Evolutionary conservation across 805 yeast species (phyloP), one percentile per base, ranked within the genome.

Genomic region (Candida ortonii): DNA sequence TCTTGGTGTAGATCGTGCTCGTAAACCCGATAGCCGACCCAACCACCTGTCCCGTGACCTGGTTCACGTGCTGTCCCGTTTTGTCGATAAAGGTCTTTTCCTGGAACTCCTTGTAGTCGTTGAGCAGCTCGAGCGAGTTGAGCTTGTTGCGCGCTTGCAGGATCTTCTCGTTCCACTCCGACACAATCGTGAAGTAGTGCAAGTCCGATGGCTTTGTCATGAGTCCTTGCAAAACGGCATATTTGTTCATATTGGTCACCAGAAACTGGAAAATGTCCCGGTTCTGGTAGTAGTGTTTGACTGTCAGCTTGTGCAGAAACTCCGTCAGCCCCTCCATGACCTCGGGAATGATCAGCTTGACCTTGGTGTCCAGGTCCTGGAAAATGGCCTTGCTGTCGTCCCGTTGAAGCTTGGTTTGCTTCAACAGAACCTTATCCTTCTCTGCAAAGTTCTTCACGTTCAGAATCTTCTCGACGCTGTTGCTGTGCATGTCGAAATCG

Each of bases 291-390:
- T 70, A 49, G 1, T 65, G 34, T 41, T 65, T 59, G 30, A 64
- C 53, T 1, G 71, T 54, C 10, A 74, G 38, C 33, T 60, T 58
- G 28, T 64, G 70, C 8, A 73, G 52, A 39, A 73, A 73, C 44
- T 75, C 81, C 22, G 74, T 73, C 28, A 73, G 45, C 12, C 66
- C 61, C 3, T 60, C 54, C 29, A 71, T 49, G 3, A 65, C 61
- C 43, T 71, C 74, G 1, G 81, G 81, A 6, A 73, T 51, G 3
- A 68, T 46, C 4, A 64, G 28, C 30, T 60, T 62, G n/a, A 65
- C 50, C 34, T 68, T 70, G 14, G 56, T 59, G 43, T 70, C 68
- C 13, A 68, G 43, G 14, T 62, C 63, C 11, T 49, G 45, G 39
- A 55, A 71, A 5, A 57, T 48, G 5, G 43, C 39, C 16, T 55